Percentiles rank a stretch among this genome's conserved stretches.
Conservation (phyloP, 2,329 filamentous ascomycete species). For the Mariannaea sp. region DNA sequence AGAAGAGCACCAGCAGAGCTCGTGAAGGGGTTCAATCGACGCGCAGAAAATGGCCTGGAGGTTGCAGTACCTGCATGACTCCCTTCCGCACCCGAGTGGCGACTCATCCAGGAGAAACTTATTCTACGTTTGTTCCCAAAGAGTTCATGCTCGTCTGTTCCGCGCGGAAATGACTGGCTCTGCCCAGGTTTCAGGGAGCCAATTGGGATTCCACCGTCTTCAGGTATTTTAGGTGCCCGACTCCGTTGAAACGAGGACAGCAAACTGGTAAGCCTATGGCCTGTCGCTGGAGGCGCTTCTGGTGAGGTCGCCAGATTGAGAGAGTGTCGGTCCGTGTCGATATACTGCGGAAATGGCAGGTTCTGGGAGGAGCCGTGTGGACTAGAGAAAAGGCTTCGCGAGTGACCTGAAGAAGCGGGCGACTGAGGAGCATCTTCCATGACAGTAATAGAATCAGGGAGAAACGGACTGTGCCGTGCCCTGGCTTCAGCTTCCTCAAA, state of each 20-base stretch:
- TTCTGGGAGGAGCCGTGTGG: slow-evolving; percentile 65
- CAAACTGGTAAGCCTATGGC: slow-evolving; percentile 53
- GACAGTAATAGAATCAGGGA: slow-evolving; percentile 39
- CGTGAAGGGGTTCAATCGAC: slow-evolving; percentile 53
- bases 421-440: slow-evolving; percentile 59
- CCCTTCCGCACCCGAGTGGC: slow-evolving; percentile 55
- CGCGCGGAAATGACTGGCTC: slow-evolving; percentile 76
- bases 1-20: slow-evolving; percentile 55
- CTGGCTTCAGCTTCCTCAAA: slow-evolving; percentile 62
- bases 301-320: slow-evolving; percentile 49
- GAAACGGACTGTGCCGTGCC: slow-evolving; percentile 27
- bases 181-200: slow-evolving; percentile 73
- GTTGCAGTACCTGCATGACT: slow-evolving; percentile 37
- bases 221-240: slow-evolving; percentile 62
- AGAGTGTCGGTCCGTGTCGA: slow-evolving; percentile 54
- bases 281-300: slow-evolving; percentile 37
- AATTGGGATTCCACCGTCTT: slow-evolving; percentile 60
- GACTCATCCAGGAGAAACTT: slow-evolving; percentile 65
- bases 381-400: slow-evolving; percentile 63
- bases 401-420: slow-evolving; percentile 62
- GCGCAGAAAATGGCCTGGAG: slow-evolving; percentile 47
- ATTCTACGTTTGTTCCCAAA: slow-evolving; percentile 60
- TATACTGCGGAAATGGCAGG: slow-evolving; percentile 58
- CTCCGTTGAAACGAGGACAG: slow-evolving; percentile 67
- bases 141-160: slow-evolving; percentile 60